Percentiles rank a stretch among this genome's conserved stretches.
Conservation (phyloP, 2,329 filamentous ascomycete genomes). For the Claviceps monticola region DNA sequence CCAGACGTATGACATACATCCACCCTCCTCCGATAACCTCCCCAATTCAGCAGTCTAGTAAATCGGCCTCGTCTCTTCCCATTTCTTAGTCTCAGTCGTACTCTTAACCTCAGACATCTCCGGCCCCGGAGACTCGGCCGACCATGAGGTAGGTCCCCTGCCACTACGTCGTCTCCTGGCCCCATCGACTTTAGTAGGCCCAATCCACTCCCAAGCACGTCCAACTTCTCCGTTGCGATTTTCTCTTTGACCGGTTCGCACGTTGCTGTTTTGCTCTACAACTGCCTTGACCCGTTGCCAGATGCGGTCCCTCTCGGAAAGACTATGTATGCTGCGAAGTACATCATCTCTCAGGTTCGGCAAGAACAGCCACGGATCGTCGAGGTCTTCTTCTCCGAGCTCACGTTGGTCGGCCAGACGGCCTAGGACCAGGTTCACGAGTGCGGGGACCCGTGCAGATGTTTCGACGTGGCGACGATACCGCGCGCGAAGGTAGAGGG, state of each 20-base stretch:
- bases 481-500: constrained; percentile 49
- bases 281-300: constrained; percentile 75
- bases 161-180: constrained; percentile 33
- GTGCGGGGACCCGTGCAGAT: constrained; percentile 59
- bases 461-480: constrained; percentile 51
- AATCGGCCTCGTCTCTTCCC: constrained; percentile 28
- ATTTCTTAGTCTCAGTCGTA: constrained; percentile 20
- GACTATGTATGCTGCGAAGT: constrained; percentile 64
- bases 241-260: constrained; percentile 61
- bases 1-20: background rate
- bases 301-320: constrained; percentile 61
- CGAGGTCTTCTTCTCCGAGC: constrained; percentile 51
- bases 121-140: constrained; percentile 21
- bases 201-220: constrained; percentile 58
- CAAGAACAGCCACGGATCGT: constrained; percentile 72
- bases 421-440: constrained; percentile 76
- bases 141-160: constrained; percentile 29
- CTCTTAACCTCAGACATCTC: constrained; percentile 17
- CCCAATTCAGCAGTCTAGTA: constrained; percentile 17
- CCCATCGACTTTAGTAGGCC: constrained; percentile 34
- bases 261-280: constrained; percentile 88
- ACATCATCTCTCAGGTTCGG: constrained; percentile 88
- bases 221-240: constrained; percentile 50
- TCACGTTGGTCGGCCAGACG: constrained; percentile 73
- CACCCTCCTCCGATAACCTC: background rate